phyloP scores from a whole-genome alignment of 306 rosid species.

The Lathyrus aphaca region DNA sequence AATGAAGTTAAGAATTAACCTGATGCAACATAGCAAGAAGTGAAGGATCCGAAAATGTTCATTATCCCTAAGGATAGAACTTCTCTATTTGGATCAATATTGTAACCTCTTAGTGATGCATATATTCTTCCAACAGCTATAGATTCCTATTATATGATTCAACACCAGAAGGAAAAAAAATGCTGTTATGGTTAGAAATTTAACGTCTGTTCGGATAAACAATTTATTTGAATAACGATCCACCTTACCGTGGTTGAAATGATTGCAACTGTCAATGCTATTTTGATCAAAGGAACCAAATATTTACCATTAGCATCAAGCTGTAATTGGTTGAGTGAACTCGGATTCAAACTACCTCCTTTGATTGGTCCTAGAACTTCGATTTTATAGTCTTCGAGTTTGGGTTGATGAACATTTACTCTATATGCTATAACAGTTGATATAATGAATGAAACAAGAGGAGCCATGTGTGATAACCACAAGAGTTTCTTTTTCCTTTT shows the following conservation, averaged over 20 bases:
- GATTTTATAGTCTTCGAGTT: constrained; percentile 48
- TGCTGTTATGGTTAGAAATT: neutral
- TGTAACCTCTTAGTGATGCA: constrained; percentile 66
- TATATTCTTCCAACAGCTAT: constrained; percentile 73
- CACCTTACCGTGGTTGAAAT: constrained; percentile 67
- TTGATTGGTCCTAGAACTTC: constrained; percentile 67
- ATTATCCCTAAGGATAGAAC: constrained; percentile 72
- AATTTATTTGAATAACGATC: neutral
- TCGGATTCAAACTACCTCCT: constrained; percentile 67
- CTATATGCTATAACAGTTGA: constrained; percentile 61
- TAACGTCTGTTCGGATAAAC: too few species aligned
- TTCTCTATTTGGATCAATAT: constrained; percentile 71
- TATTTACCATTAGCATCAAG: constrained; percentile 38
- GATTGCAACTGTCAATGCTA: constrained; percentile 56
- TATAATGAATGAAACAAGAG: constrained; percentile 62
- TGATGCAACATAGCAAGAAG: constrained; percentile 82
- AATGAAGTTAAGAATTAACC: constrained; percentile 44
- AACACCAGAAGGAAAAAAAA: neutral
- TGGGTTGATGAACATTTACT: constrained; percentile 43
- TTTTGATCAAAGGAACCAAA: constrained; percentile 55
- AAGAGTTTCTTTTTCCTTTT: constrained; percentile 58
- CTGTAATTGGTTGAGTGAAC: constrained; percentile 55
- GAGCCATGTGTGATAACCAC: constrained; percentile 72
- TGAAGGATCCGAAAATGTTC: constrained; percentile 78
- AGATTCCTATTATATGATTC: constrained; percentile 50